Base-by-base conservation (phyloP, 139 green algal genomes). In the Chlamydomonas applanata region DNA sequence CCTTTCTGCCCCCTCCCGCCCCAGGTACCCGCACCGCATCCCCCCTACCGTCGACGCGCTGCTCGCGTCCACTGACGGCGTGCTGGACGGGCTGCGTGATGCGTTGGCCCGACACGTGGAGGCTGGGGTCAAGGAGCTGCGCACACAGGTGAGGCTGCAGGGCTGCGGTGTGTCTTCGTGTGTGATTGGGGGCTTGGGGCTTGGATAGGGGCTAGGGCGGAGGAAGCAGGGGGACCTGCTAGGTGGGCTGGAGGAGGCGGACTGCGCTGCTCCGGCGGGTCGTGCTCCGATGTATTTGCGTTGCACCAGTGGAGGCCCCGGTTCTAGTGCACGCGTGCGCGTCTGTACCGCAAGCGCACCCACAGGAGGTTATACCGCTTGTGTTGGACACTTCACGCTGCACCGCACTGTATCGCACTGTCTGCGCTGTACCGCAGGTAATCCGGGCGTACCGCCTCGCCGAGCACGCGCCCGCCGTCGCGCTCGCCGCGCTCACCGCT, bases 381-480 rank as follows among this genome's bases (percentile, higher is more conserved):
- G n/a, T n/a, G n/a, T n/a, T n/a, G n/a, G n/a, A n/a, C n/a, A n/a
- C n/a, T n/a, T n/a, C n/a, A n/a, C n/a, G n/a, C n/a, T n/a, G n/a
- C n/a, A n/a, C n/a, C n/a, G n/a, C n/a, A n/a, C n/a, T n/a, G n/a
- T n/a, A n/a, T n/a, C 40, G 40, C 40, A 49, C 40, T 49, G 40
- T 11, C 40, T 49, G 40, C 40, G n/a, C n/a, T n/a, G n/a, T n/a
- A 27, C 20, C 53, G 63, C 74, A 89, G 83, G 83, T 86, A 17
- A 83, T 86, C 62, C 80, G 75, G 29, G 74, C 75, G 22, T 82
- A 83, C 62, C 61, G 75, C 19, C 34, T 82, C 53, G 69, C 84
- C 34, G 80, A 89, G 75, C 84, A 76, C n/a, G 74, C 83, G 2
- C 84, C 84, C 24, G 80, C 76, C 22, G 80, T 84, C 46, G 72